Conservation (phyloP, 2,329 filamentous ascomycete genomes). For the Aspergillus phoenicis region DNA sequence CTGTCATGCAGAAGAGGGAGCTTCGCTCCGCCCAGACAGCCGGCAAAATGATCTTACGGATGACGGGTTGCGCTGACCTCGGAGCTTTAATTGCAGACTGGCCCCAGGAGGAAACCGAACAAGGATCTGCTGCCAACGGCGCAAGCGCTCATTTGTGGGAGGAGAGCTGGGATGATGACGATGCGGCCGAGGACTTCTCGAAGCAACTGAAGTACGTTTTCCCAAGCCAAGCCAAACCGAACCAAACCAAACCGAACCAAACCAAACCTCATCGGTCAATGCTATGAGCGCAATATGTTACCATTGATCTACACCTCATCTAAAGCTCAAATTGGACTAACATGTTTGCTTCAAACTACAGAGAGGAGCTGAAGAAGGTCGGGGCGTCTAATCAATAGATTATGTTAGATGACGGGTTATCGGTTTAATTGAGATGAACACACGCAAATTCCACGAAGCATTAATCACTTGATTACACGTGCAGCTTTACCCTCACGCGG, state of each 20-base stretch:
- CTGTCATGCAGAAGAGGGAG: neutral
- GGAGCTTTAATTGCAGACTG: conserved; percentile 65
- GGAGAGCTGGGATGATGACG: conserved; percentile 99
- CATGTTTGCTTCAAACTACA: conserved; percentile 17
- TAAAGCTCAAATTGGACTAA: conserved; percentile 7
- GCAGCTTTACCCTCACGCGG: neutral
- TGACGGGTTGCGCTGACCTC: conserved; percentile 14
- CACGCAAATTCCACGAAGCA: neutral
- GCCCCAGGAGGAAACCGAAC: conserved; percentile 85
- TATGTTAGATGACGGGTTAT: neutral
- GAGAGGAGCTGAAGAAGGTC: conserved; percentile 88
- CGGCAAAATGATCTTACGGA: neutral
- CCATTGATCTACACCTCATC: neutral
- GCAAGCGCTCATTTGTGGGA: conserved; percentile 89
- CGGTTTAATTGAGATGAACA: neutral
- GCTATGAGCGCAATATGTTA: neutral
- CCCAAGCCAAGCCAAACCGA: neutral
- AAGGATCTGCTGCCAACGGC: conserved; percentile 44
- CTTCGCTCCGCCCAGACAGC: neutral
- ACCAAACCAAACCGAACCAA: neutral
- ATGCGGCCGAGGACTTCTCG: conserved; percentile 94
- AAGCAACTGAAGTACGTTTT: conserved; percentile 80
- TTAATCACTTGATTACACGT: neutral
- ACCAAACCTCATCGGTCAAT: neutral
- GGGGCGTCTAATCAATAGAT: conserved; percentile 69